These are phyloP conservation scores for Cydonia oblonga DNA, from an alignment of 331 rosid species.

Conservation along the genomic window DNA sequence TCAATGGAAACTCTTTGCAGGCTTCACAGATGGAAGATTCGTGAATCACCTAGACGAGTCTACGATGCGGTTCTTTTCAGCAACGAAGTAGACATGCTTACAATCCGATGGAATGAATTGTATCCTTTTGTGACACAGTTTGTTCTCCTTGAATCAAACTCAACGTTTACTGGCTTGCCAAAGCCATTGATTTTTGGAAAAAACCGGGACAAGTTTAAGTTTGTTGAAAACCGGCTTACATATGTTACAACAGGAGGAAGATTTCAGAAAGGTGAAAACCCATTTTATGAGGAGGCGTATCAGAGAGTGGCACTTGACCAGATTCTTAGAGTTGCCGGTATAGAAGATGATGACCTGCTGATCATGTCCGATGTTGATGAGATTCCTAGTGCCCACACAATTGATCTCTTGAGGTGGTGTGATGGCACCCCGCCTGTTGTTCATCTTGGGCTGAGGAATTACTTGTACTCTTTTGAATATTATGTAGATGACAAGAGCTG, in stretches of 20 bases:
- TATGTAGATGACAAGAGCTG: conserved; percentile 61
- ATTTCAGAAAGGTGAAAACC: conserved; percentile 62
- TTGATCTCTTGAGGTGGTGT: conserved; percentile 87
- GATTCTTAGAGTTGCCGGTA: conserved; percentile 68
- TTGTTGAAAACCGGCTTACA: conserved; percentile 56
- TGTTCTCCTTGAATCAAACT: conserved; percentile 82
- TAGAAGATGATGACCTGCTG: conserved; percentile 76
- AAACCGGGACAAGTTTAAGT: conserved; percentile 54
- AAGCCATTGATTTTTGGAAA: conserved; percentile 53
- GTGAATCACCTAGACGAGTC: conserved; percentile 74
- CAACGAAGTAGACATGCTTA: conserved; percentile 76
- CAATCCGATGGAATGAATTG: conserved; percentile 79
- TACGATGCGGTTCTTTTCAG: conserved; percentile 83
- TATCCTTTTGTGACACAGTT: conserved; percentile 61
- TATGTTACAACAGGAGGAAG: conserved; percentile 62
- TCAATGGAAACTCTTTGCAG: conserved; percentile 69
- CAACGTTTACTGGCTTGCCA: conserved; percentile 62
- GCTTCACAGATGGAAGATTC: conserved; percentile 82
- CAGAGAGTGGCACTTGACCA: conserved; percentile 78
- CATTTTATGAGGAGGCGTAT: conserved; percentile 83
- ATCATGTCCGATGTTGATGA: conserved; percentile 96
- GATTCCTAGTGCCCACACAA: conserved; percentile 87
- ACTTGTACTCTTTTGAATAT: conserved; percentile 80
- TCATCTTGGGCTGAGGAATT: conserved; percentile 69
- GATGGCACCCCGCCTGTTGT: conserved; percentile 54